Evolutionary conservation across 164 flowering plant species (phyloP).

Genomic region (Dillenia suffruticosa): DNA sequence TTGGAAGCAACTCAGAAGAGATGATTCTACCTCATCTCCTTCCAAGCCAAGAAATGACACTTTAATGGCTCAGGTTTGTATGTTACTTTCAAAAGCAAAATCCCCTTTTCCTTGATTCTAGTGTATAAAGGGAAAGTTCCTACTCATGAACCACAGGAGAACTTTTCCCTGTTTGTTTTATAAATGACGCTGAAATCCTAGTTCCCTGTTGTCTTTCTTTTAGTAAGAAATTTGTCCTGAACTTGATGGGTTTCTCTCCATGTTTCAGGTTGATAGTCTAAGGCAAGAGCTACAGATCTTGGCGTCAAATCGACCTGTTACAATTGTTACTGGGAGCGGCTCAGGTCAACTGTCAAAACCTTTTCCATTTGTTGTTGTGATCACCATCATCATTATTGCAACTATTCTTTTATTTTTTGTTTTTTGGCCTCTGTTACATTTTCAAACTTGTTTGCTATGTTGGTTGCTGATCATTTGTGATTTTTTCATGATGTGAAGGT

Average conservation of each 20-base stretch:
- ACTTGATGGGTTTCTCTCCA: too few species aligned
- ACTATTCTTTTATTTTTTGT: background rate
- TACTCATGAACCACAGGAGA: too few species aligned
- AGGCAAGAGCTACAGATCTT: slow-evolving; percentile 64
- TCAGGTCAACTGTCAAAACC: slow-evolving; percentile 35
- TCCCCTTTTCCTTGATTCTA: too few species aligned
- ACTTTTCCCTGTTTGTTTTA: too few species aligned
- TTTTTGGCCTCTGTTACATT: background rate
- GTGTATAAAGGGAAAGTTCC: too few species aligned
- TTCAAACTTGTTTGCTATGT: background rate
- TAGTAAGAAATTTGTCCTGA: too few species aligned
- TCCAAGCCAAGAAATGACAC: slow-evolving; percentile 58
- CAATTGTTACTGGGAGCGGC: slow-evolving; percentile 51
- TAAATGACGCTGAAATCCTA: too few species aligned
- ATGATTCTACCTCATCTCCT: slow-evolving; percentile 36
- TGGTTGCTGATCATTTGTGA: background rate
- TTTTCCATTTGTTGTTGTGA: background rate
- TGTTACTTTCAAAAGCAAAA: background rate
- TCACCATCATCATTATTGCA: background rate
- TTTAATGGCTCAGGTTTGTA: slow-evolving; percentile 76
- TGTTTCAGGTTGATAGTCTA: slow-evolving; percentile 60
- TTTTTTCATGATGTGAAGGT: slow-evolving; percentile 40
- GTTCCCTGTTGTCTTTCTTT: too few species aligned
- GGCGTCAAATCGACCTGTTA: slow-evolving; percentile 51
- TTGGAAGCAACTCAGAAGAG: slow-evolving; percentile 41